Evolutionary conservation across 306 rosid genomes (phyloP).

Genomic region (Quercus berberidifolia): DNA sequence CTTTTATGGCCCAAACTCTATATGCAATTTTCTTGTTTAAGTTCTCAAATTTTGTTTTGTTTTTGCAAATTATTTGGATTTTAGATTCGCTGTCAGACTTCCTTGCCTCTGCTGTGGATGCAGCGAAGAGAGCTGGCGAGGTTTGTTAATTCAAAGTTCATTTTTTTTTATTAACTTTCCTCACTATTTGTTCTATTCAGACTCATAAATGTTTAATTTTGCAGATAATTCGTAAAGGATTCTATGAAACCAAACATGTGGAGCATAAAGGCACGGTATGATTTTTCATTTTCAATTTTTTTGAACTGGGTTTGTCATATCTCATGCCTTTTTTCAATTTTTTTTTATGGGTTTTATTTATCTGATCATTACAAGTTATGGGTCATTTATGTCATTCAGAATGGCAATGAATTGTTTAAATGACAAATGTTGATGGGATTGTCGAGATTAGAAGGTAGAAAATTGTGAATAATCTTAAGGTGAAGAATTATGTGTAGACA

Average conservation of each 20-base stretch:
- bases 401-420: not conserved
- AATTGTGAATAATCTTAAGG: not conserved
- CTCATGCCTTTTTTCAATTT: not conserved
- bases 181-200: not conserved
- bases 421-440: not conserved
- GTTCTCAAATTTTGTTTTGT: not conserved
- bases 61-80: constrained; percentile 6
- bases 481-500: not conserved
- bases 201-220: not conserved
- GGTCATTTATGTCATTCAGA: not conserved
- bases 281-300: not conserved
- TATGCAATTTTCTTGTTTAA: not conserved
- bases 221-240: constrained; percentile 72
- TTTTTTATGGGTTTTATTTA: not conserved
- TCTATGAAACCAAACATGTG: constrained; percentile 68
- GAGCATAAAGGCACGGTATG: constrained; percentile 87
- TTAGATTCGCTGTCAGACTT: constrained; percentile 55
- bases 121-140: constrained; percentile 83
- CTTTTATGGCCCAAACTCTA: not conserved
- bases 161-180: not conserved
- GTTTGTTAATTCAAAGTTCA: constrained; percentile 30
- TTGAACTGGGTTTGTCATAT: not conserved
- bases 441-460: not conserved
- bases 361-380: not conserved
- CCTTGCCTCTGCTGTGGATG: constrained; percentile 75